Conservation (phyloP, 116 monocot genomes). For the Trichopus zeylanicus region DNA sequence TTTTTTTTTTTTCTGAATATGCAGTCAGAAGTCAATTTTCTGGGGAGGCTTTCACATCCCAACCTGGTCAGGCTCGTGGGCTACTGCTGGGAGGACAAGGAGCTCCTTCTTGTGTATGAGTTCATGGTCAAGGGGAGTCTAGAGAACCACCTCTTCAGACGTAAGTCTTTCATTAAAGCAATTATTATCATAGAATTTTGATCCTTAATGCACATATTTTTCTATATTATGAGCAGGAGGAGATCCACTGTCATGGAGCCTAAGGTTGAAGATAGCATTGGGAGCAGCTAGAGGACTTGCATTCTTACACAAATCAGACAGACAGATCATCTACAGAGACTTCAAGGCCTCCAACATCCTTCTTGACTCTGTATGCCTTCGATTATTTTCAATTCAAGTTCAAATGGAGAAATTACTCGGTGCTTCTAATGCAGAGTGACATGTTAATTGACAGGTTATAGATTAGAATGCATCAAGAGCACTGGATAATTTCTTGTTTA, state of each 20-base stretch:
- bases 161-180: slow-evolving; percentile 15
- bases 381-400: background rate
- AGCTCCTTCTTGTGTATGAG: slow-evolving; percentile 57
- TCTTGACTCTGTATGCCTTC: slow-evolving; percentile 29
- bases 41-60: slow-evolving; percentile 62
- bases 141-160: slow-evolving; percentile 56
- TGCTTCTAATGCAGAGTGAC: too few species aligned
- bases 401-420: too few species aligned
- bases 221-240: slow-evolving; percentile 28
- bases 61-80: slow-evolving; percentile 60
- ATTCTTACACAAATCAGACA: slow-evolving; percentile 46
- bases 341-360: slow-evolving; percentile 63
- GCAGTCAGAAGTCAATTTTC: slow-evolving; percentile 62
- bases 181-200: too few species aligned
- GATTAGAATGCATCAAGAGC: too few species aligned
- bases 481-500: too few species aligned
- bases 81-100: slow-evolving; percentile 59
- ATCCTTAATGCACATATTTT: too few species aligned
- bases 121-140: slow-evolving; percentile 59
- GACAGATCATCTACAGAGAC: slow-evolving; percentile 46
- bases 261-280: slow-evolving; percentile 40
- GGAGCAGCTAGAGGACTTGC: slow-evolving; percentile 67
- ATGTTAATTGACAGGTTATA: too few species aligned
- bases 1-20: background rate
- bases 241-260: slow-evolving; percentile 45